Evolutionary conservation across 768 basidiomycete genomes (phyloP).

Genomic region (Galerina marginata): DNA sequence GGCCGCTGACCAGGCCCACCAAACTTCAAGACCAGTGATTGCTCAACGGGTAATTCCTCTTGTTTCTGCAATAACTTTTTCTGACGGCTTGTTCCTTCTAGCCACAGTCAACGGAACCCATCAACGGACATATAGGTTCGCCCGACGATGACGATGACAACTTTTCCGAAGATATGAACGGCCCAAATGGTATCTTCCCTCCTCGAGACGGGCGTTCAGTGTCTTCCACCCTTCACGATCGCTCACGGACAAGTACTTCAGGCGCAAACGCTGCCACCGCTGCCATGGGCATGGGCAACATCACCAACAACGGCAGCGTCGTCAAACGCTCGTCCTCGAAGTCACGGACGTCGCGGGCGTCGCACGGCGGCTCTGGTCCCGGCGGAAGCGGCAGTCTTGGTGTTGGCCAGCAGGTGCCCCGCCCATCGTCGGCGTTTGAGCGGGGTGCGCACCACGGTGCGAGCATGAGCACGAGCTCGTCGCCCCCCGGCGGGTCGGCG

Average conservation of each 20-base stretch:
- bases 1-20: conserved; percentile 54
- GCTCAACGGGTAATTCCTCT: conserved; percentile 57
- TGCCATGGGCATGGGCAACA: conserved; percentile 28
- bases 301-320: conserved; percentile 18
- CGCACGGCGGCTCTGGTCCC: conserved; percentile 9
- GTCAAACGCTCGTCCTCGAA: conserved; percentile 44
- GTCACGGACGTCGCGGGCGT: conserved; percentile 28
- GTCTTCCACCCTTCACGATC: conserved; percentile 80
- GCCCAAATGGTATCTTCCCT: conserved; percentile 57
- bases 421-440: conserved; percentile 41
- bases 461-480: conserved; percentile 37
- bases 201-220: conserved; percentile 69
- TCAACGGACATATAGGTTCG: conserved; percentile 54
- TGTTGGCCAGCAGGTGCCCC: conserved; percentile 14
- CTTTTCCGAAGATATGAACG: conserved; percentile 58
- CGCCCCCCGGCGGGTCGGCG: conserved; percentile 58
- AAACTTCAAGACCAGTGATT: conserved; percentile 47
- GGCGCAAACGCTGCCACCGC: conserved; percentile 43
- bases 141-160: conserved; percentile 67
- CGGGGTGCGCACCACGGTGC: conserved; percentile 16
- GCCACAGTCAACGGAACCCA: conserved; percentile 69
- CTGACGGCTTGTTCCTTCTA: conserved; percentile 32
- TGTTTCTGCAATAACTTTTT: neutral
- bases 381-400: neutral
- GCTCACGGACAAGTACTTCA: conserved; percentile 47